Percentiles rank a stretch among this genome's conserved stretches.
phyloP scores from a whole-genome alignment of 1,139 yeast genomes.

The Candida sp. region DNA sequence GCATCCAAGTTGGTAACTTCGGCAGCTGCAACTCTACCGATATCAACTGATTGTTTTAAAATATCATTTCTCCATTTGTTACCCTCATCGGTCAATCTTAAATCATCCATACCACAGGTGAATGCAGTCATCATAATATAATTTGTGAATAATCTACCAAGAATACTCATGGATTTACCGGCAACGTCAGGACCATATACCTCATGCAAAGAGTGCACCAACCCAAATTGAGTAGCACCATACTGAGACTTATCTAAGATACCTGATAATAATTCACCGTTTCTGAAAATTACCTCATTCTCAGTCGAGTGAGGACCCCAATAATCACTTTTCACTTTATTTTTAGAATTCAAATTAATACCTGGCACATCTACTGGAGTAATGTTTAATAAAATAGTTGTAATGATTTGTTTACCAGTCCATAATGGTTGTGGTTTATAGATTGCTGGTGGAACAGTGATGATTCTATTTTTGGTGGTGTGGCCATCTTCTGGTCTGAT shows the following conservation, averaged over 20 bases:
- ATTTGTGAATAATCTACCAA: slow-evolving; percentile 93
- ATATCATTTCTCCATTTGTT: slow-evolving; percentile 86
- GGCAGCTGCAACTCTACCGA: slow-evolving; percentile 88
- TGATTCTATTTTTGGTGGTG: slow-evolving; percentile 64
- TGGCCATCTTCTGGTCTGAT: slow-evolving; percentile 99
- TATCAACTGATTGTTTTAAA: slow-evolving; percentile 69
- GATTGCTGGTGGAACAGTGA: slow-evolving; percentile 88
- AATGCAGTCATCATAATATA: slow-evolving; percentile 91
- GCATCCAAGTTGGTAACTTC: slow-evolving; percentile 85
- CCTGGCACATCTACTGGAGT: slow-evolving; percentile 91
- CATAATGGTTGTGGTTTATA: slow-evolving; percentile 85
- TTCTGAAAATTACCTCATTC: slow-evolving; percentile 77
- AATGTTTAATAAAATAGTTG: slow-evolving; percentile 84
- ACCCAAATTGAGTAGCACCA: slow-evolving; percentile 97
- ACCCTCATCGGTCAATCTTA: slow-evolving; percentile 89
- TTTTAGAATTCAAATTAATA: slow-evolving; percentile 74
- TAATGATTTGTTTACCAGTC: slow-evolving; percentile 99
- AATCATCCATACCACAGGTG: slow-evolving; percentile 99
- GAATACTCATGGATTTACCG: slow-evolving; percentile 82
- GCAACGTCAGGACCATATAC: slow-evolving; percentile 91
- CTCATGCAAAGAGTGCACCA: slow-evolving; percentile 95
- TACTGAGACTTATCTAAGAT: slow-evolving; percentile 96
- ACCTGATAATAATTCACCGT: slow-evolving; percentile 90
- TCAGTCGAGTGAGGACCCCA: slow-evolving; percentile 89
- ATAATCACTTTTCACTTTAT: slow-evolving; percentile 91